These are phyloP conservation scores for Coleophoma eucalyptorum DNA, from an alignment of 2,329 filamentous ascomycete genomes.

Conservation along the genomic window DNA sequence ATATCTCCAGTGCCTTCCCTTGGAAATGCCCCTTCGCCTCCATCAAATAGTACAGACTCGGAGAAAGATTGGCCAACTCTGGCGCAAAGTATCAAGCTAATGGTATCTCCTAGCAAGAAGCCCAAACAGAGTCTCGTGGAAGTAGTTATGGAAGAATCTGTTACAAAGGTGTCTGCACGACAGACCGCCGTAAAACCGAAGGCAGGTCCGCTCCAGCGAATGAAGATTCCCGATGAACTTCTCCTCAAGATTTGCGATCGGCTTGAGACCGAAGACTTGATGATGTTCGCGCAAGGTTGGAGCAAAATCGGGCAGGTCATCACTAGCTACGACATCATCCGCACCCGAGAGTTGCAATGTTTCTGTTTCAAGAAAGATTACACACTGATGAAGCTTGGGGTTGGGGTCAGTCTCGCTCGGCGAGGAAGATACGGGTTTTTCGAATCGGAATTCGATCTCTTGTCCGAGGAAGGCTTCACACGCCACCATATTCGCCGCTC, in stretches of 20 bases:
- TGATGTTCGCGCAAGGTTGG: conserved; percentile 16
- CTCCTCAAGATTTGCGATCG: conserved; percentile 30
- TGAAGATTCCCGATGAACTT: conserved; percentile 35
- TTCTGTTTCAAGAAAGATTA: conserved; percentile 41
- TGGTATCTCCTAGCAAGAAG: too few species aligned
- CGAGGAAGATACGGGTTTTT: conserved; percentile 23
- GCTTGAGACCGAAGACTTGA: conserved; percentile 21
- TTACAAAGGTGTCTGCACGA: background rate
- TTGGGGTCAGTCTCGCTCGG: conserved; percentile 32
- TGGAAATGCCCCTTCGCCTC: background rate
- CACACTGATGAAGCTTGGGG: conserved; percentile 33
- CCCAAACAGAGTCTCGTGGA: background rate
- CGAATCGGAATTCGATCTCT: conserved; percentile 44
- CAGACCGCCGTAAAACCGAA: background rate
- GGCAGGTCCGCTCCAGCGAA: conserved; percentile 18
- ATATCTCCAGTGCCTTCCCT: background rate
- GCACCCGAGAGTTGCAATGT: conserved; percentile 41
- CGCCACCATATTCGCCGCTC: conserved; percentile 33
- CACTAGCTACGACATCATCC: conserved; percentile 12
- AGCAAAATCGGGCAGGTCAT: conserved; percentile 9
- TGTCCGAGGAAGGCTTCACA: conserved; percentile 37
- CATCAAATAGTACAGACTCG: background rate
- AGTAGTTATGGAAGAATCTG: background rate
- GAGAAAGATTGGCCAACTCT: background rate
- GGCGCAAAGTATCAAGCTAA: background rate